Evolutionary conservation across 208 protist genomes (phyloP).

Genomic region (Wallacemonas sp.): DNA sequence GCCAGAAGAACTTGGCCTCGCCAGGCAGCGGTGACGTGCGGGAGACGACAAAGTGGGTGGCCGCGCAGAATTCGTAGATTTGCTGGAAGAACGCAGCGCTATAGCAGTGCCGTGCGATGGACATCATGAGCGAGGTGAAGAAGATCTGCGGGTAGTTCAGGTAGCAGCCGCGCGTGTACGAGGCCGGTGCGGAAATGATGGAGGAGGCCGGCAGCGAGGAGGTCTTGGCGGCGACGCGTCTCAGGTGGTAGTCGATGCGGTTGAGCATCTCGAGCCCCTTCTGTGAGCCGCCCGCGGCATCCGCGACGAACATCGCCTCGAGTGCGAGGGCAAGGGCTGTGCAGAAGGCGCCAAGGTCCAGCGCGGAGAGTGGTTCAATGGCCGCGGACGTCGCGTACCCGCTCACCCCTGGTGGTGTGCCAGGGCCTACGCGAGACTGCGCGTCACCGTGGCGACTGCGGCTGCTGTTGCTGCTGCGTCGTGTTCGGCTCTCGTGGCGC

Average conservation of each 20-base stretch:
- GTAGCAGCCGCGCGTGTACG: not conserved
- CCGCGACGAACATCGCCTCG: not conserved
- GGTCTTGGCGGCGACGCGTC: not conserved
- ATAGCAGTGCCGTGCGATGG: not conserved
- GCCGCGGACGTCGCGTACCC: not conserved
- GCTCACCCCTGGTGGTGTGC: not conserved
- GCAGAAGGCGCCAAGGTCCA: not conserved
- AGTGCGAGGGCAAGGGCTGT: slow-evolving; percentile 5
- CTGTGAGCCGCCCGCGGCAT: not conserved
- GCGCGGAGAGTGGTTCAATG: not conserved
- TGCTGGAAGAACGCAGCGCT: slow-evolving; percentile 2
- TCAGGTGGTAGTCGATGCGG: not conserved
- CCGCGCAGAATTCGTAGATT: not conserved
- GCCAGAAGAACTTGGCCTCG: not conserved
- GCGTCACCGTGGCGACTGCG: not conserved
- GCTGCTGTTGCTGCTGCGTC: not conserved
- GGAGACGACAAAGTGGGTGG: not conserved
- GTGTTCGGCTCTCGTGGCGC: no score
- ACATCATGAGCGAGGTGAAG: not conserved
- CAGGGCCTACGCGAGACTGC: not conserved
- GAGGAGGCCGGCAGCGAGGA: not conserved
- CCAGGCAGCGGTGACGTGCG: not conserved
- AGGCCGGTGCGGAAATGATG: slow-evolving; percentile 5
- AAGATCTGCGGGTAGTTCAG: slow-evolving; percentile 1
- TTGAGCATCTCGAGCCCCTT: not conserved